These are phyloP conservation scores for Colletotrichum noveboracense DNA, from an alignment of 2,329 filamentous ascomycete species.

Conservation along the genomic window DNA sequence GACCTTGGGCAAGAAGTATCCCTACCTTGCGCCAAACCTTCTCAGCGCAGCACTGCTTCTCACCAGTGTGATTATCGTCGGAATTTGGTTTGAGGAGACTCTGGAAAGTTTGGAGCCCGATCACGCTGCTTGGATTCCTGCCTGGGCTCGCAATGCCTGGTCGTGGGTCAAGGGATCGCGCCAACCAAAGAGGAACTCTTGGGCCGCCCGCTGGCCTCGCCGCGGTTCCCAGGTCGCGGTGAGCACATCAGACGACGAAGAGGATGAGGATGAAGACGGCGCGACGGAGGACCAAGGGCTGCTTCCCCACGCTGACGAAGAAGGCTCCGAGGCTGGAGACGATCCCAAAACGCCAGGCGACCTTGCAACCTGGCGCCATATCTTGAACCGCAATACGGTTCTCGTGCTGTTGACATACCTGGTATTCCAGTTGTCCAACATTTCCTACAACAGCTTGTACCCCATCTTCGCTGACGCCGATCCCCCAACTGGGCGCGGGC, in stretches of 20 bases:
- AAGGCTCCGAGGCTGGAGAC: conserved; percentile 54
- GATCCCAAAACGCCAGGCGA: conserved; percentile 56
- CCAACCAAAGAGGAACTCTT: conserved; percentile 34
- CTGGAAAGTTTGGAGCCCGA: conserved; percentile 57
- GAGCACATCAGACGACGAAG: conserved; percentile 28
- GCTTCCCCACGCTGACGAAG: conserved; percentile 35
- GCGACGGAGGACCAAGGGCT: conserved; percentile 26
- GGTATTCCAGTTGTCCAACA: conserved; percentile 92
- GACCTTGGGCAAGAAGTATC: conserved; percentile 66
- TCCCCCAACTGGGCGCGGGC: conserved; percentile 76
- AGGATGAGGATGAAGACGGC: conserved; percentile 20
- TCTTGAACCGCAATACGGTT: conserved; percentile 83
- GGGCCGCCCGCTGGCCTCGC: conserved; percentile 45
- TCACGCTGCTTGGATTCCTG: conserved; percentile 33
- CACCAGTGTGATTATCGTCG: conserved; percentile 74
- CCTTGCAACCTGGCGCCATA: conserved; percentile 52
- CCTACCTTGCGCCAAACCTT: conserved; percentile 86
- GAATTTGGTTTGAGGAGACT: conserved; percentile 88
- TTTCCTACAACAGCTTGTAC: conserved; percentile 94
- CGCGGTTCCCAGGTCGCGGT: conserved; percentile 19
- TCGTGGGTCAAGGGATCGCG: conserved; percentile 29
- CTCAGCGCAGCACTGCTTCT: conserved; percentile 75
- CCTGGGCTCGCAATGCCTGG: conserved; percentile 36
- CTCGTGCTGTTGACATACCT: conserved; percentile 85
- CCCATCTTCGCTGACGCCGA: conserved; percentile 86